Evolutionary conservation across 805 yeast genomes (phyloP).

Genomic region (Metschnikowia baotianmanensis): DNA sequence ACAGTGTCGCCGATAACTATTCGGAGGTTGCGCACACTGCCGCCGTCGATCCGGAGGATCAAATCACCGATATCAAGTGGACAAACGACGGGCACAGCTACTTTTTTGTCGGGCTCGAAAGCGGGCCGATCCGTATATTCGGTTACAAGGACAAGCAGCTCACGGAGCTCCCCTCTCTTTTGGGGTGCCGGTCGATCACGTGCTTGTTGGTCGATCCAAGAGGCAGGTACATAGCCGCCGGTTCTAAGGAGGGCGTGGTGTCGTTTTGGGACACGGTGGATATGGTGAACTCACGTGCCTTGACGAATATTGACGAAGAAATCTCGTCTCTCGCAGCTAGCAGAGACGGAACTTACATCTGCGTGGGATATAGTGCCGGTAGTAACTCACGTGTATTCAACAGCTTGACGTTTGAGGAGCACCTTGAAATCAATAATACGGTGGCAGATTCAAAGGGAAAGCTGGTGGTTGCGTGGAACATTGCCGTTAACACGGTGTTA

Average conservation of each 20-base stretch:
- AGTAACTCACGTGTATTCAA: conserved; percentile 42
- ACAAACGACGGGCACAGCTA: conserved; percentile 38
- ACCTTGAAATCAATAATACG: conserved; percentile 26
- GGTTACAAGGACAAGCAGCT: conserved; percentile 9
- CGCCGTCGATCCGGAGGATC: not conserved
- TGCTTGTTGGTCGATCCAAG: conserved; percentile 49
- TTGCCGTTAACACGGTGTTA: conserved; percentile 32
- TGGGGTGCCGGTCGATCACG: conserved; percentile 50
- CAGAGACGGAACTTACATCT: conserved; percentile 46
- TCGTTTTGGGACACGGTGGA: conserved; percentile 47
- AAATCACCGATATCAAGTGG: conserved; percentile 46
- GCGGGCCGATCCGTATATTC: conserved; percentile 42
- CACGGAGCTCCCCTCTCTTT: conserved; percentile 18
- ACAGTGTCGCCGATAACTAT: conserved; percentile 32
- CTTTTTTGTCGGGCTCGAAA: conserved; percentile 41
- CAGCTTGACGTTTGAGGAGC: conserved; percentile 25
- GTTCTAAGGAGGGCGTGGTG: conserved; percentile 57
- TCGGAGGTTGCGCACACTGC: conserved; percentile 23
- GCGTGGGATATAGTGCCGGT: conserved; percentile 43
- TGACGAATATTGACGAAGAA: conserved; percentile 43
- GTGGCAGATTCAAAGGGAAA: not conserved
- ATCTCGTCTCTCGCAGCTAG: conserved; percentile 39
- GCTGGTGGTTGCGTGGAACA: conserved; percentile 31
- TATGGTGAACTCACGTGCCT: conserved; percentile 34
- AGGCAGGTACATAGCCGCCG: conserved; percentile 51